Evolutionary conservation across 2,329 filamentous ascomycete species (phyloP).

Genomic region (Aspergillus luchuensis): DNA sequence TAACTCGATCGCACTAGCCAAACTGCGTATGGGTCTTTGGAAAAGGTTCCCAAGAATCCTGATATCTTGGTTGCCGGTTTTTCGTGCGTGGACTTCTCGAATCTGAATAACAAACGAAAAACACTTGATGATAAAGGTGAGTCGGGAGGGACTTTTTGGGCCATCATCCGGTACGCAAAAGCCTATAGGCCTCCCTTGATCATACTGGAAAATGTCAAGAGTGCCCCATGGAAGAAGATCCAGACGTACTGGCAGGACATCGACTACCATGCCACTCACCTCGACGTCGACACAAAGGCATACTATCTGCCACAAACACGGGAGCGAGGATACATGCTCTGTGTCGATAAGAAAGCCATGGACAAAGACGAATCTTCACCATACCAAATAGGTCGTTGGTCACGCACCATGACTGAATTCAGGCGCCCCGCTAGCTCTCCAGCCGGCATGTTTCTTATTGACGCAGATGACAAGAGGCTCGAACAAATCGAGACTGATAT

Average conservation of each 20-base stretch:
- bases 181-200: constrained; percentile 62
- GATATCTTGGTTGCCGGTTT: constrained; percentile 73
- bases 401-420: constrained; percentile 48
- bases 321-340: constrained; percentile 61
- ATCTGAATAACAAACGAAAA: constrained; percentile 61
- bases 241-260: constrained; percentile 49
- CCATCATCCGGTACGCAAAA: constrained; percentile 60
- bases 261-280: constrained; percentile 57
- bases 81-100: constrained; percentile 74
- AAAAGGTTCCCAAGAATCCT: constrained; percentile 57
- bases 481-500: constrained; percentile 54
- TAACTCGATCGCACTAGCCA: constrained; percentile 45
- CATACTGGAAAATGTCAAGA: constrained; percentile 70
- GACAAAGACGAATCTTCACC: constrained; percentile 20
- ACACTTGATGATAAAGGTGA: constrained; percentile 60
- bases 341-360: constrained; percentile 47
- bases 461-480: constrained; percentile 57
- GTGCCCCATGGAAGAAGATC: constrained; percentile 61
- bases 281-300: constrained; percentile 66
- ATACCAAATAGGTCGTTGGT: constrained; percentile 41
- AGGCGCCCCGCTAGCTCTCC: constrained; percentile 63
- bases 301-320: constrained; percentile 75
- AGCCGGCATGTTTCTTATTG: constrained; percentile 62
- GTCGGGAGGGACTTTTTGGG: constrained; percentile 66
- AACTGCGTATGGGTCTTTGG: constrained; percentile 66